Evolutionary conservation across 805 yeast species (phyloP), one percentile per base, ranked within the genome.

Genomic region (Saccharomyces kudriavzevii): DNA sequence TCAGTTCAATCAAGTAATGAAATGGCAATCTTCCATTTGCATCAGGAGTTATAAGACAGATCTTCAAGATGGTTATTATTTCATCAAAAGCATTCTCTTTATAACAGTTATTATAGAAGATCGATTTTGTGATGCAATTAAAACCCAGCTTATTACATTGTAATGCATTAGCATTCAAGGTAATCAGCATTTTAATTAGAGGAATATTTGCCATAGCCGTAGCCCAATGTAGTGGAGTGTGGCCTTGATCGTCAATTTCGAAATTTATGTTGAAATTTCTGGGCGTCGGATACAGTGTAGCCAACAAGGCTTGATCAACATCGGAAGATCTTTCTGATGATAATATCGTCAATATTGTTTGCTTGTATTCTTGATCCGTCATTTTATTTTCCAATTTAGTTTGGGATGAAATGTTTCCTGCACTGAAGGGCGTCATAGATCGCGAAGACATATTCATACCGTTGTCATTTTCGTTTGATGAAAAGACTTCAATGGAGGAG

Each of bases 181-280:
- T 72, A 5, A 72, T 68, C 22, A 85, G 60, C 28, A 87, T 64
- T 57, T 82, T 82, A 17, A 85, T 77, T 56, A 86, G 73, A 5
- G 77, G 75, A n/a, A 78, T 64, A 55, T 83, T 80, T 1, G 88
- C 92, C 82, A 87, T 79, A 0, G 94, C 84, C 29, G 89, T 78
- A 0, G 95, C 94, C 96, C 96, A 87, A 66, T 87, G 96, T 52
- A 87, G 74, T 1, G 90, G 81, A 0, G 91, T 83, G 63, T 87
- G 90, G 0, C 92, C 92, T 59, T 87, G 94, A 55, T 82, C 82
- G 62, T 87, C 96, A 22, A 87, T 82, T 2, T 84, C 77, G 55
- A 79, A 84, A 64, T 85, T 81, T 51, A 85, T 79, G 59, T 83
- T 79, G 54, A 85, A 81, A 60, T 81, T 80, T 40, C 74, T 70